These are phyloP conservation scores for Citrus maxima DNA, from an alignment of 345 rosid species.

Conservation along the genomic window DNA sequence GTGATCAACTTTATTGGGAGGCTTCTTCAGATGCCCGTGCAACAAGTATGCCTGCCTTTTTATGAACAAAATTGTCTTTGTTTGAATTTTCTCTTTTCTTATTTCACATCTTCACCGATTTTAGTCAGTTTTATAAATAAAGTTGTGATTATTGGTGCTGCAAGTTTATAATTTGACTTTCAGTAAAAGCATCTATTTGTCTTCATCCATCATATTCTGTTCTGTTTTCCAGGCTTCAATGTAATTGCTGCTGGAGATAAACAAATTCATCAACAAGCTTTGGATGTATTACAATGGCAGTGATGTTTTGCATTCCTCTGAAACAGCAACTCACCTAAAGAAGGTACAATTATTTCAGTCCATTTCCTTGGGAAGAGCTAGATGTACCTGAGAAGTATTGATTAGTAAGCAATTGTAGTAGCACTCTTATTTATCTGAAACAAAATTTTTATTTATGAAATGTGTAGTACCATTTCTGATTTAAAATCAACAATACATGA, in stretches of 20 bases:
- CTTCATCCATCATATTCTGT: conserved; percentile 3
- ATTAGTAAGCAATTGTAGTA: not conserved
- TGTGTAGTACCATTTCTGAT: not conserved
- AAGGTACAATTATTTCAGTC: not conserved
- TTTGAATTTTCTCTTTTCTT: conserved; percentile 1
- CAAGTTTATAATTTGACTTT: not conserved
- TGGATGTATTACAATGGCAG: conserved; percentile 38
- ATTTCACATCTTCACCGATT: not conserved
- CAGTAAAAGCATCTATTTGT: not conserved
- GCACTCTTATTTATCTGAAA: not conserved
- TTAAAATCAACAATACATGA: not conserved
- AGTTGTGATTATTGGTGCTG: not conserved
- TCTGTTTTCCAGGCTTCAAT: conserved; percentile 56
- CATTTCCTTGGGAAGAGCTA: not conserved
- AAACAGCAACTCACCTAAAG: not conserved
- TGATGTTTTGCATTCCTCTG: conserved; percentile 5
- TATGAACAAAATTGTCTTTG: not conserved
- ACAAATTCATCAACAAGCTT: conserved; percentile 53
- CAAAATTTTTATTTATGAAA: not conserved
- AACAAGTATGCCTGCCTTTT: conserved; percentile 42
- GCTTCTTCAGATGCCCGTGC: conserved; percentile 60
- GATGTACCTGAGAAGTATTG: not conserved
- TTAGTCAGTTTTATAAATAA: not conserved
- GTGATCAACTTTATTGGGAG: conserved; percentile 68
- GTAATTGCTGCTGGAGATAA: conserved; percentile 85